These are phyloP conservation scores for Crassisporium funariophilum DNA, from an alignment of 768 basidiomycete species.

Conservation along the genomic window DNA sequence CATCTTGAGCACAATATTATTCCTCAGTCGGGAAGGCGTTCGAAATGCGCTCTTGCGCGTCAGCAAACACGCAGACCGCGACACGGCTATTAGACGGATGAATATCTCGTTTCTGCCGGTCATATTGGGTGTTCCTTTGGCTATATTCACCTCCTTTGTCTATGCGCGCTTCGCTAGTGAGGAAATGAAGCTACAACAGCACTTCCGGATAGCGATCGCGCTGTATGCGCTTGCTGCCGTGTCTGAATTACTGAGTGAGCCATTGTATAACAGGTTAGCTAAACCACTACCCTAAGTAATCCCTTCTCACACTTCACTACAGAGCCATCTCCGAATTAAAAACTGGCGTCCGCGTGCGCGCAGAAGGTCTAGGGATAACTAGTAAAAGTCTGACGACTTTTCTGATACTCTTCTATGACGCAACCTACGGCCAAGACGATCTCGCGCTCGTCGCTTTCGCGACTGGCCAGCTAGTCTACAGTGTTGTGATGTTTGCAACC, in stretches of 20 bases:
- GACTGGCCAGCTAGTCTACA: conserved; percentile 79
- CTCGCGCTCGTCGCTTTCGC: conserved; percentile 84
- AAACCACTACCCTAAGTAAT: conserved; percentile 4
- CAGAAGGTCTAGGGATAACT: conserved; percentile 84
- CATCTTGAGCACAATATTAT: conserved; percentile 85
- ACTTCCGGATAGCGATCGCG: conserved; percentile 62
- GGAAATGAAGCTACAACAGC: conserved; percentile 60
- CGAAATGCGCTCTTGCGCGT: conserved; percentile 81
- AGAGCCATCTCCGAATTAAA: conserved; percentile 70
- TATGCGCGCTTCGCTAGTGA: conserved; percentile 58
- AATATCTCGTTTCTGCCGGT: conserved; percentile 69
- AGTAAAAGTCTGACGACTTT: conserved; percentile 76
- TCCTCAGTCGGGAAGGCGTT: conserved; percentile 92
- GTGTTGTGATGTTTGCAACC: conserved; percentile 51
- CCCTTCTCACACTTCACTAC: neutral
- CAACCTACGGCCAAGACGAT: conserved; percentile 33
- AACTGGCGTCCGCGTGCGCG: conserved; percentile 73
- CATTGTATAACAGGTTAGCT: conserved; percentile 72
- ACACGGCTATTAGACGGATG: conserved; percentile 18
- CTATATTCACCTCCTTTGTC: conserved; percentile 48
- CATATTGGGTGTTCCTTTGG: conserved; percentile 66
- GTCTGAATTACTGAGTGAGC: conserved; percentile 81
- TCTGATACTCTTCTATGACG: conserved; percentile 57
- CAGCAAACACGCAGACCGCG: conserved; percentile 18
- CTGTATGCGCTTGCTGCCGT: conserved; percentile 78